These are phyloP conservation scores for Trifolium fragiferum DNA, from an alignment of 306 rosid species.

Conservation along the genomic window DNA sequence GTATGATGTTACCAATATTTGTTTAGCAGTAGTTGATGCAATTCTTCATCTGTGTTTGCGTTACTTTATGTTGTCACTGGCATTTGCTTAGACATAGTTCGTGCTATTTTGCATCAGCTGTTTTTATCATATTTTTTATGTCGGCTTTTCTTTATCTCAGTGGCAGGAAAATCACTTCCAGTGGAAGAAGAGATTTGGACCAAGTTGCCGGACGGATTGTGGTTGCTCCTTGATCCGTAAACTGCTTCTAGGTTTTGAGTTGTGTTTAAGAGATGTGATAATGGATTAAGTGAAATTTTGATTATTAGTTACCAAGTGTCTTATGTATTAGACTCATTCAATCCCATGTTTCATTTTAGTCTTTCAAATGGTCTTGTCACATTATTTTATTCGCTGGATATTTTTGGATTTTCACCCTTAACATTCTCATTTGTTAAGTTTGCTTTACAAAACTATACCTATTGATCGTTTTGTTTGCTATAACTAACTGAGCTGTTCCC, in stretches of 20 bases:
- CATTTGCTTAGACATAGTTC: not conserved
- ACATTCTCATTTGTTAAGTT: not conserved
- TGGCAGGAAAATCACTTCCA: conserved; percentile 52
- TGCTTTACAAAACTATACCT: not conserved
- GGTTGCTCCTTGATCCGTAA: conserved; percentile 44
- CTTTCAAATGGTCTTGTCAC: conserved; percentile 4
- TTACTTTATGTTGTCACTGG: not conserved
- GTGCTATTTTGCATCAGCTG: not conserved
- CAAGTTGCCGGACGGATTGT: conserved; percentile 50
- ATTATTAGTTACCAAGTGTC: conserved; percentile 27
- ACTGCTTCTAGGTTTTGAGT: conserved; percentile 24
- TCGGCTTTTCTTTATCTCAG: conserved; percentile 17
- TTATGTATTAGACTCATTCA: conserved; percentile 26
- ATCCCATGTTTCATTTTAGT: conserved; percentile 24
- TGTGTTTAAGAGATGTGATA: conserved; percentile 25
- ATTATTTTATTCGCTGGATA: conserved; percentile 16
- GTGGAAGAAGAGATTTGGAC: conserved; percentile 50
- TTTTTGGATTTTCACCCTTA: not conserved
- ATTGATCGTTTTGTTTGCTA: not conserved
- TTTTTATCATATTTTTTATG: not conserved
- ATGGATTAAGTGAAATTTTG: conserved; percentile 42
- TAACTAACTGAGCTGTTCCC: not conserved
- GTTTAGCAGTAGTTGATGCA: not conserved
- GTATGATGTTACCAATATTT: too few relatives aligned
- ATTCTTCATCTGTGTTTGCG: not conserved